Evolutionary conservation across 148 eudicot species (phyloP).

Genomic region (Rhododendron williamsianum): DNA sequence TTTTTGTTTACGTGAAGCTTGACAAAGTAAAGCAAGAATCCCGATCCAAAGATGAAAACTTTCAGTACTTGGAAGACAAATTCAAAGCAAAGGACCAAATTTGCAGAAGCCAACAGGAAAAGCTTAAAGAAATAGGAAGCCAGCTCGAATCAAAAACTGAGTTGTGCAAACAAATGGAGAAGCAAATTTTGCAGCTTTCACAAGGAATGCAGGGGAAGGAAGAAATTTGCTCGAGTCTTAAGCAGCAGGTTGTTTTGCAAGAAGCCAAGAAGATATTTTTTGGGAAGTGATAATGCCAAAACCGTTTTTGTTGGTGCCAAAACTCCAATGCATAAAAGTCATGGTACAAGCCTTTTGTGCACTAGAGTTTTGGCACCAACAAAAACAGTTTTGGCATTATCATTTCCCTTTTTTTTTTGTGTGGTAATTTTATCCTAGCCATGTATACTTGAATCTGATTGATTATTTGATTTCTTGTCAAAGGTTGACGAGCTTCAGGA

Average conservation of each 20-base stretch:
- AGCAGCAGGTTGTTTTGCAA: constrained; percentile 43
- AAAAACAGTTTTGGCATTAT: too few species aligned
- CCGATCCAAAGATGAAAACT: constrained; percentile 68
- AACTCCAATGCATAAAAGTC: too few species aligned
- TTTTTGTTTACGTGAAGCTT: constrained; percentile 34
- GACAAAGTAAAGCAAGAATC: constrained; percentile 78
- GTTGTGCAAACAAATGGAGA: constrained; percentile 47
- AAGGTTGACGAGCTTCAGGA: constrained; percentile 65
- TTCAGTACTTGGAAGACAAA: constrained; percentile 60
- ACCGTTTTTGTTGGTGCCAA: too few species aligned
- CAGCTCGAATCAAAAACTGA: constrained; percentile 53
- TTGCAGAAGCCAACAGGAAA: constrained; percentile 61
- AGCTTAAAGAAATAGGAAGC: constrained; percentile 60
- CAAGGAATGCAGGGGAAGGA: constrained; percentile 62
- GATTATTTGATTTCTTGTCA: constrained; percentile 14
- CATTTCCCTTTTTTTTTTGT: background rate
- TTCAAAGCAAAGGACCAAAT: constrained; percentile 71
- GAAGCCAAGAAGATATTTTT: background rate
- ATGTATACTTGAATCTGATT: constrained; percentile 13
- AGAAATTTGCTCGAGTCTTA: constrained; percentile 53
- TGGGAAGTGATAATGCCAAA: too few species aligned
- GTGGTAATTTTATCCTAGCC: background rate
- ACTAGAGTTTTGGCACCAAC: too few species aligned
- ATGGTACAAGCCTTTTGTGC: too few species aligned
- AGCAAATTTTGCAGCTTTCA: constrained; percentile 53